Base-by-base conservation (phyloP, 164 flowering plant species). In the Aristolochia fimbriata region DNA sequence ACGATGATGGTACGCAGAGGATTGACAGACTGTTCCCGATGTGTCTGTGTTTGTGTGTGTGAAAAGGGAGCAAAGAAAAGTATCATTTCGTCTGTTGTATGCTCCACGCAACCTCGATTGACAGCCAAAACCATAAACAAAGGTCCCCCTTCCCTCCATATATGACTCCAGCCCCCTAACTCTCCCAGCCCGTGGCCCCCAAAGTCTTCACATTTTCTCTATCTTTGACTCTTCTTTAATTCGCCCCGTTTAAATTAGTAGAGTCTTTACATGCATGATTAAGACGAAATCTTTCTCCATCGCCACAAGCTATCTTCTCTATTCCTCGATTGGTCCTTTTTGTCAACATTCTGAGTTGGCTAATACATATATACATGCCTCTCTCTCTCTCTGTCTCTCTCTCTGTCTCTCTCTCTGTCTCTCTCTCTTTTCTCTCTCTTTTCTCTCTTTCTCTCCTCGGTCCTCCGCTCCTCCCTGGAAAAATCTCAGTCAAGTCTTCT, bases 271-370 rank as follows among this genome's bases (percentile, higher is more conserved):
- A n/a, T n/a, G n/a, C n/a, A n/a, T n/a, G n/a, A n/a, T n/a, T n/a
- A n/a, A n/a, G n/a, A n/a, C n/a, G n/a, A n/a, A n/a, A n/a, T n/a
- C n/a, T n/a, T n/a, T n/a, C n/a, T n/a, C n/a, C n/a, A n/a, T n/a
- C n/a, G n/a, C n/a, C n/a, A n/a, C n/a, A n/a, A n/a, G n/a, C n/a
- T n/a, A n/a, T n/a, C n/a, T n/a, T 47, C 27, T n/a, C 31, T 5
- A 11, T 24, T 20, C 2, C 27, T 49, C 46, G 20, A 19, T 12
- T 9, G 14, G 43, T 21, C 31, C 41, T 23, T 62, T 62, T 37
- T 37, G 9, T 62, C 65, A 48, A 62, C 65, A 22, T 52, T 41
- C 65, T 52, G 17, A 49, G 50, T 62, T 22, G 65, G 58, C 65
- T 14, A 37, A n/a, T n/a, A n/a, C n/a, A n/a, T n/a, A n/a, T n/a